Percentiles rank a stretch among this genome's conserved stretches.
Conservation (phyloP, 768 basidiomycete species). For the Tricholoma flavovirens region DNA sequence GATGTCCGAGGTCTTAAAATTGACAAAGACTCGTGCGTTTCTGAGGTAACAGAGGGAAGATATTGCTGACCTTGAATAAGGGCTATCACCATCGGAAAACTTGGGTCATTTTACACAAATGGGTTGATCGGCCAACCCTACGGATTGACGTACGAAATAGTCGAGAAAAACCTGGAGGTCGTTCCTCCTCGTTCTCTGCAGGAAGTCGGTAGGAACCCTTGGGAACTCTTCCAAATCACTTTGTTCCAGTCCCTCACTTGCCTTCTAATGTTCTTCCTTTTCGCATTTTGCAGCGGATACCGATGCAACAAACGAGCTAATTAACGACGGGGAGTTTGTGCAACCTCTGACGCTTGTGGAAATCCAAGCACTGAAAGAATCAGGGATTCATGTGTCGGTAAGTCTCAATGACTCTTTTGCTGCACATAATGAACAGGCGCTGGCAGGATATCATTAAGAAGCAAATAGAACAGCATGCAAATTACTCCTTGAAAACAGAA, state of each 20-base stretch:
- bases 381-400: constrained; percentile 77
- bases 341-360: constrained; percentile 81
- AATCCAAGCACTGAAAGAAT: constrained; percentile 76
- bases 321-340: constrained; percentile 79
- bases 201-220: constrained; percentile 64
- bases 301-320: constrained; percentile 93
- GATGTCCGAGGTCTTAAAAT: constrained; percentile 72
- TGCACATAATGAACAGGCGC: constrained; percentile 9
- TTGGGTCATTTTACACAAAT: constrained; percentile 75
- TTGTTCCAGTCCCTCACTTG: background rate
- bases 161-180: constrained; percentile 59
- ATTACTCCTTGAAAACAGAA: constrained; percentile 92
- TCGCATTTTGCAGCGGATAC: constrained; percentile 70
- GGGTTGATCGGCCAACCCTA: constrained; percentile 80
- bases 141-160: constrained; percentile 86
- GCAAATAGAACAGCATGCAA: constrained; percentile 90
- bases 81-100: constrained; percentile 71
- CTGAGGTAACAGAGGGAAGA: background rate
- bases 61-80: constrained; percentile 31
- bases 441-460: constrained; percentile 89
- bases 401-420: constrained; percentile 15
- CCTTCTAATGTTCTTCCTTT: constrained; percentile 2
- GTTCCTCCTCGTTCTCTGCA: constrained; percentile 59
- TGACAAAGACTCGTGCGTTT: constrained; percentile 62
- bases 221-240: background rate